Evolutionary conservation across 371 early-diverging fungal genomes (phyloP).

Genomic region (Quaeritorhiza haematococci): DNA sequence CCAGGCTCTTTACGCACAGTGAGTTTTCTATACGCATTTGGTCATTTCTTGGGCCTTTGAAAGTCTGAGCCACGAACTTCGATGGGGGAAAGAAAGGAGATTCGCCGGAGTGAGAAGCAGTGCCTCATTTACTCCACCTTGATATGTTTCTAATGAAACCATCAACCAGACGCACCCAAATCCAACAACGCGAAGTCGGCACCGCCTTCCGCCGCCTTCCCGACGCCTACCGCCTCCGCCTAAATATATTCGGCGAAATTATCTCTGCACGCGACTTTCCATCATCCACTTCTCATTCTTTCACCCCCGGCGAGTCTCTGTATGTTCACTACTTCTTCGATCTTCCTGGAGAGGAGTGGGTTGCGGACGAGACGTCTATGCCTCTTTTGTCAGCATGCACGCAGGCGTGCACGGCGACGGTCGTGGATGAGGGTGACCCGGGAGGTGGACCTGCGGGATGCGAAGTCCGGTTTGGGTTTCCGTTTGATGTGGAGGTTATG

Average conservation of each 20-base stretch:
- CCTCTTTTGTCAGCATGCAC: slow-evolving; percentile 13
- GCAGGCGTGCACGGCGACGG: too few species aligned
- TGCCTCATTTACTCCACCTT: too few species aligned
- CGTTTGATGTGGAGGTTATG: slow-evolving; percentile 16
- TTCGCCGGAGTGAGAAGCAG: too few species aligned
- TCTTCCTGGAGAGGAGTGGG: slow-evolving; percentile 6
- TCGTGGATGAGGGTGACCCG: too few species aligned
- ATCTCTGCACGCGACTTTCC: slow-evolving; percentile 15
- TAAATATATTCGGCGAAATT: slow-evolving; percentile 23
- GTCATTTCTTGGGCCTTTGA: neutral
- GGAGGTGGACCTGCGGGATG: too few species aligned
- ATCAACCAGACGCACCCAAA: too few species aligned
- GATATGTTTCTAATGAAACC: too few species aligned
- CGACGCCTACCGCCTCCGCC: slow-evolving; percentile 6
- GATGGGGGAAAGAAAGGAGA: too few species aligned
- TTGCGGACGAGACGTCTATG: slow-evolving; percentile 3
- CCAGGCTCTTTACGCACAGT: slow-evolving; percentile 21
- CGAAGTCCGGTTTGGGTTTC: slow-evolving; percentile 15
- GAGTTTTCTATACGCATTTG: too few species aligned
- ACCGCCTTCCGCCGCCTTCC: slow-evolving; percentile 16
- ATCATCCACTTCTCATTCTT: neutral
- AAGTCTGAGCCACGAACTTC: neutral
- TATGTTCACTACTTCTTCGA: slow-evolving; percentile 28
- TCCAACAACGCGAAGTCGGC: slow-evolving; percentile 6
- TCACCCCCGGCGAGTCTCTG: too few species aligned